These are phyloP conservation scores for Paraconiothyrium brasiliense DNA, from an alignment of 2,329 filamentous ascomycete species.

Conservation along the genomic window DNA sequence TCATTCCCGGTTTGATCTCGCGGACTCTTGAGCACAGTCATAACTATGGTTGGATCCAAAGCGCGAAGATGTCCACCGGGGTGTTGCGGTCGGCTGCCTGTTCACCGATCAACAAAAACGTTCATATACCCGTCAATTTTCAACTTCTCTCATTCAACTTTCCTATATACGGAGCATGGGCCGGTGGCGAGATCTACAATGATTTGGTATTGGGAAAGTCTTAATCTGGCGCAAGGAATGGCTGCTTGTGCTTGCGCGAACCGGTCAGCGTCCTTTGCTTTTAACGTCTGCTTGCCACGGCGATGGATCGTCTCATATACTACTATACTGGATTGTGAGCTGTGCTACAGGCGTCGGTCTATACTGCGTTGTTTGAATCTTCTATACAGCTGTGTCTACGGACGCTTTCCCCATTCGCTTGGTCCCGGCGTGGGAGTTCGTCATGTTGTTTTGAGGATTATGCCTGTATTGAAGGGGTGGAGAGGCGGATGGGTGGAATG, in stretches of 20 bases:
- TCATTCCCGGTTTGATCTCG: not conserved
- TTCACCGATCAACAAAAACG: slow-evolving; percentile 25
- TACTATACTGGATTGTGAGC: too few species aligned
- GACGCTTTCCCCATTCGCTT: slow-evolving; percentile 1
- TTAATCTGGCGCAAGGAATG: not conserved
- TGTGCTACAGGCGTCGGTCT: too few species aligned
- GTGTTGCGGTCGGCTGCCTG: not conserved
- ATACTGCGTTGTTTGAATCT: not conserved
- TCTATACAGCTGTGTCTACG: not conserved
- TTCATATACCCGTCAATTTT: slow-evolving; percentile 35
- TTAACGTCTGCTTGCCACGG: not conserved
- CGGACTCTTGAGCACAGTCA: slow-evolving; percentile 8
- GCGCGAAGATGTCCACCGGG: not conserved
- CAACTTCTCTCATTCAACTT: slow-evolving; percentile 26
- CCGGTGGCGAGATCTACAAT: not conserved
- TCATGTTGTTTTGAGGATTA: not conserved
- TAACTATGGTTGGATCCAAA: not conserved
- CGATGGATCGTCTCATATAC: too few species aligned
- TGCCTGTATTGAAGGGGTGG: not conserved
- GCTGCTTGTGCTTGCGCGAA: not conserved
- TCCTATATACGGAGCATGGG: slow-evolving; percentile 28
- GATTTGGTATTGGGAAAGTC: not conserved
- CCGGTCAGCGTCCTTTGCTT: not conserved
- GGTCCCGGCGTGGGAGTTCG: not conserved
- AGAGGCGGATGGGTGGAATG: not conserved